Percentiles rank a stretch among this genome's conserved stretches.
These are phyloP conservation scores for Mercurialis annua DNA, from an alignment of 345 rosid species.

Conservation along the genomic window DNA sequence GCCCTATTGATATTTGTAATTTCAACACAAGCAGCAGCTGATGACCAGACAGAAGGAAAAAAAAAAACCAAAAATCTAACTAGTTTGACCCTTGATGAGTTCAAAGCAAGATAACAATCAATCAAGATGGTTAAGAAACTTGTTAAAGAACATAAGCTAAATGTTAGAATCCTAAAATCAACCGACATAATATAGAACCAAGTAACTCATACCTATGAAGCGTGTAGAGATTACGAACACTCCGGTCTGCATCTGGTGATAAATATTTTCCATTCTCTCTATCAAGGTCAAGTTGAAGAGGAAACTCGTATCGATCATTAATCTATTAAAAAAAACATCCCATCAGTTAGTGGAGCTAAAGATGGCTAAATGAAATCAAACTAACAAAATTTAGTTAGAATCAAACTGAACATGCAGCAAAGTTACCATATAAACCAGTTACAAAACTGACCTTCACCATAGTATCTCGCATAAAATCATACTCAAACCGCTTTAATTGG, in stretches of 20 bases:
- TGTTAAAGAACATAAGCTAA: neutral
- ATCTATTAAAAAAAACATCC: slow-evolving; percentile 44
- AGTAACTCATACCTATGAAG: slow-evolving; percentile 65
- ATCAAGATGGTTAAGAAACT: neutral
- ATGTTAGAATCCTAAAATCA: neutral
- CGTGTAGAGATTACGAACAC: slow-evolving; percentile 85
- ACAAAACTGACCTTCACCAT: slow-evolving; percentile 83
- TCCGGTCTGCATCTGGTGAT: slow-evolving; percentile 89
- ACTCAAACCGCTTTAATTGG: slow-evolving; percentile 90
- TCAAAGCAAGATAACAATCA: neutral
- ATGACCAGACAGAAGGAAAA: neutral
- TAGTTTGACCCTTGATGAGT: neutral
- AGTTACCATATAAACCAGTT: neutral
- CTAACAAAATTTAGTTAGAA: neutral
- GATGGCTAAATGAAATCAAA: neutral
- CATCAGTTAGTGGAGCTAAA: neutral
- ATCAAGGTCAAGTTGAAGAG: slow-evolving; percentile 95
- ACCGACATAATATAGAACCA: neutral
- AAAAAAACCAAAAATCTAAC: neutral
- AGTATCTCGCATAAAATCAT: slow-evolving; percentile 87
- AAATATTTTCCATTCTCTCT: slow-evolving; percentile 75
- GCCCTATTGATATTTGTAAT: too few species aligned
- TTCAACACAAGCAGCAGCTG: neutral
- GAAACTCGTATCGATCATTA: slow-evolving; percentile 95
- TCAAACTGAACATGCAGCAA: neutral